Conservation (phyloP, 139 green algal genomes). For the Chlamydomonas sp. region DNA sequence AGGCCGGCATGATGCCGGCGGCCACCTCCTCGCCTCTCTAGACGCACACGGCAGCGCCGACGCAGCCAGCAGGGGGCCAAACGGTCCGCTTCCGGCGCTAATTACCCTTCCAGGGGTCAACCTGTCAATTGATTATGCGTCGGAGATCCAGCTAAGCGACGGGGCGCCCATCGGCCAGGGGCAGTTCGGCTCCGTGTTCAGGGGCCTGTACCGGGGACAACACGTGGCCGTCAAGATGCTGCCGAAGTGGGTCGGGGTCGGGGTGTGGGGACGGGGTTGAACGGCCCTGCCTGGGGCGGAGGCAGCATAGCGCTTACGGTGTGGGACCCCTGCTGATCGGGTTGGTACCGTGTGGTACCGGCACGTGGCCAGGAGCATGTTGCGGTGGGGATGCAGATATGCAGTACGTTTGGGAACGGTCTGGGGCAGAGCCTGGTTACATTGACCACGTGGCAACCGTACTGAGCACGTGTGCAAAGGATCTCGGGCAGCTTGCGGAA, state of each 20-base stretch:
- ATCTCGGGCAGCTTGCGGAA: too few relatives aligned
- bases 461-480: too few relatives aligned
- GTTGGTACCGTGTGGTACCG: too few relatives aligned
- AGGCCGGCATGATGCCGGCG: neutral
- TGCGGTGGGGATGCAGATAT: too few relatives aligned
- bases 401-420: too few relatives aligned
- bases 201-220: neutral
- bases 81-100: neutral
- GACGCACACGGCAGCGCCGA: neutral
- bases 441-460: too few relatives aligned
- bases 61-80: neutral
- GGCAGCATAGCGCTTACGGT: neutral
- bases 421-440: too few relatives aligned
- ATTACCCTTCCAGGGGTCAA: conserved; percentile 13
- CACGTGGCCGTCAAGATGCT: conserved; percentile 28
- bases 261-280: neutral
- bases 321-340: too few relatives aligned
- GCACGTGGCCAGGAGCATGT: too few relatives aligned
- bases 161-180: conserved; percentile 20
- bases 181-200: conserved; percentile 27
- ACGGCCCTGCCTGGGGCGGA: neutral
- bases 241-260: conserved; percentile 3
- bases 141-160: conserved; percentile 15
- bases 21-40: neutral
- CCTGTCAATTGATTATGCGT: conserved; percentile 21